Conservation (phyloP, 139 green algal genomes). For the Microglena sp. region DNA sequence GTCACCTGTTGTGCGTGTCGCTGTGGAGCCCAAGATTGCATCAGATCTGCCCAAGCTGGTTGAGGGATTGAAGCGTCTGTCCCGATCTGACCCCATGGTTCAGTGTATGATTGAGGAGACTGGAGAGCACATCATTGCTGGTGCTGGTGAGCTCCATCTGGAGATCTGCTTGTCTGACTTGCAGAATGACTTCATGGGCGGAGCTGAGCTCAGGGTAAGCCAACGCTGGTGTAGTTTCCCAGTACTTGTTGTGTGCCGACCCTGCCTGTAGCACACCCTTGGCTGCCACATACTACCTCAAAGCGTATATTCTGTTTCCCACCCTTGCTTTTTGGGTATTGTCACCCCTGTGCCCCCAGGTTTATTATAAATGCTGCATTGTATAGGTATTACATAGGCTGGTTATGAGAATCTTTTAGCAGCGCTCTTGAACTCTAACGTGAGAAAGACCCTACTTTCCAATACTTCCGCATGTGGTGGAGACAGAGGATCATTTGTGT, state of each 20-base stretch:
- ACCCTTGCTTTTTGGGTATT: too few species aligned
- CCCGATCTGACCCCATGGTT: slow-evolving; percentile 98
- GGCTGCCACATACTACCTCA: too few species aligned
- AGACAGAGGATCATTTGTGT: too few species aligned
- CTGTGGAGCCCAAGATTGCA: slow-evolving; percentile 77
- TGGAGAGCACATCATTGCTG: slow-evolving; percentile 97
- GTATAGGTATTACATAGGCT: too few species aligned
- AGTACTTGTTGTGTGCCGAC: background rate
- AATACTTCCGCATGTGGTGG: too few species aligned
- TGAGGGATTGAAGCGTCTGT: slow-evolving; percentile 95
- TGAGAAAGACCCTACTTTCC: too few species aligned
- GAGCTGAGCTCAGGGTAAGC: slow-evolving; percentile 74
- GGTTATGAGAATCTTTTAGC: too few species aligned
- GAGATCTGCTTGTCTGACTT: slow-evolving; percentile 99
- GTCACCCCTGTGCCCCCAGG: too few species aligned
- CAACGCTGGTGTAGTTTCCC: background rate
- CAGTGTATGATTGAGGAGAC: slow-evolving; percentile 97
- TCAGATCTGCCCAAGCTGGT: slow-evolving; percentile 98
- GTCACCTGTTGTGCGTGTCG: slow-evolving; percentile 82
- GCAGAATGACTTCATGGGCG: slow-evolving; percentile 99
- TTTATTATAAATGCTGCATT: too few species aligned
- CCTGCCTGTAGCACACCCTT: too few species aligned
- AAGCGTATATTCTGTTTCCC: too few species aligned
- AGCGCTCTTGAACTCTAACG: too few species aligned
- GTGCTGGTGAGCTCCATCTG: slow-evolving; percentile 91